Evolutionary conservation across 495 filamentous ascomycete genomes (phyloP).

Genomic region (Hypomontagnella submonticulosa): DNA sequence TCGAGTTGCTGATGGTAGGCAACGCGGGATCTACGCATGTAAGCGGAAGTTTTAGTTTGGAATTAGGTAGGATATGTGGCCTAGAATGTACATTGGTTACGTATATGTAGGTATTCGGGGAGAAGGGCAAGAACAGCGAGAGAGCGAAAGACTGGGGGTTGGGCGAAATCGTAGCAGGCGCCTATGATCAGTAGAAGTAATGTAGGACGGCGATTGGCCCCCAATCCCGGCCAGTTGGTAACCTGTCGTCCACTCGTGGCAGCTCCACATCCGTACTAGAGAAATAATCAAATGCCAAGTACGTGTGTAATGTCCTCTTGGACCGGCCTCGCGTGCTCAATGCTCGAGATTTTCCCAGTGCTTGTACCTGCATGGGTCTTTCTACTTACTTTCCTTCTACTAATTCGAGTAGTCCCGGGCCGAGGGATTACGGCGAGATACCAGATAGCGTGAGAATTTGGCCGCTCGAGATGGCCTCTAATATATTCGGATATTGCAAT

Average conservation of each 20-base stretch:
- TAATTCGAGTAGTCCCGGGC: neutral
- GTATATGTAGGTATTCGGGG: neutral
- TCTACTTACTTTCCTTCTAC: neutral
- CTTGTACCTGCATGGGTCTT: constrained; percentile 3
- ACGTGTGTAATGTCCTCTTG: neutral
- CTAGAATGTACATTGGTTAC: neutral
- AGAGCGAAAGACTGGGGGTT: constrained; percentile 24
- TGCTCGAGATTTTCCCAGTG: neutral
- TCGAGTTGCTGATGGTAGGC: neutral
- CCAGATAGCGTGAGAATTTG: neutral
- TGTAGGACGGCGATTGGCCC: constrained; percentile 24
- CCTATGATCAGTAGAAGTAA: constrained; percentile 16
- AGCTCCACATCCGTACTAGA: constrained; percentile 3
- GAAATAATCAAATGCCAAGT: constrained; percentile 6
- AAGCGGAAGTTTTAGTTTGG: neutral
- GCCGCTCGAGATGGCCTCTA: neutral
- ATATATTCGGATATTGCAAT: constrained; percentile 12
- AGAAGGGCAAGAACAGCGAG: constrained; percentile 6
- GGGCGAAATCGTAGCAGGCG: constrained; percentile 7
- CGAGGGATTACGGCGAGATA: neutral
- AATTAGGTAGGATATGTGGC: neutral
- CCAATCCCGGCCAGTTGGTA: constrained; percentile 24
- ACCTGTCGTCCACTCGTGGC: neutral
- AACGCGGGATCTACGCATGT: neutral
- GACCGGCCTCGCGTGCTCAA: neutral